Evolutionary conservation across 2,329 filamentous ascomycete species (phyloP), one percentile per base, ranked within the genome.

Genomic region (Stagonosporopsis vannaccii): DNA sequence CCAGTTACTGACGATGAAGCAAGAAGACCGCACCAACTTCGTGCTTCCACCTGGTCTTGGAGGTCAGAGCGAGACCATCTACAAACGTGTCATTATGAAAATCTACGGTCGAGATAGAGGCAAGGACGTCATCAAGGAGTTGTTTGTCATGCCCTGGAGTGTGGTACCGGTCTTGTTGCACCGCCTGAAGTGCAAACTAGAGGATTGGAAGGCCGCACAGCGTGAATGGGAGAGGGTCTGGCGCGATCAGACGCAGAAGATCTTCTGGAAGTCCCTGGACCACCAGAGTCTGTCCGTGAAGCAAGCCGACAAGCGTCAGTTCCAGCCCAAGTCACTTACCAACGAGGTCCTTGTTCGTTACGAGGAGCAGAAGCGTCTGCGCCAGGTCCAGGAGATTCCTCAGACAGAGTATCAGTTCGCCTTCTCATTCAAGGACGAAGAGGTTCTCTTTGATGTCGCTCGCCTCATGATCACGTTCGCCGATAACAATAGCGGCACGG

Each of bases 201-300:
- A 99, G 75, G 93, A 98, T 70, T 99, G 95, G 95, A 92, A 96
- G 62, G 93, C 96, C 65, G 94, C 92, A 6, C 93, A 91, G 82
- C 91, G 95, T 28, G 96, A 99, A 74, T 99, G 95, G 95, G 93
- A 98, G 76, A 97, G 97, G 78, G 92, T 99, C 7, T 99, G 95
- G 95, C 92, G 95, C 61, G 89, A 92, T 45, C 95, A 98, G 79
- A 98, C 94, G 22, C 90, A 96, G 72, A 89, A 90, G 69, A 94
- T 96, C 80, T 96, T 97, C 77, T 91, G 96, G 79, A 96, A 92
- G 80, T 97, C 92, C 75, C 86, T 99, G 48, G 95, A 99, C 71
- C 95, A 99, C 71, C 96, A 98, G 84, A 92, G 92, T 19, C 92
- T 96, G 57, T 88, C 92, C 49, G 90, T 92, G 69, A 96, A 95